Evolutionary conservation across 108 stramenopile genomes (phyloP).

Genomic region (Conticribra guillardii): DNA sequence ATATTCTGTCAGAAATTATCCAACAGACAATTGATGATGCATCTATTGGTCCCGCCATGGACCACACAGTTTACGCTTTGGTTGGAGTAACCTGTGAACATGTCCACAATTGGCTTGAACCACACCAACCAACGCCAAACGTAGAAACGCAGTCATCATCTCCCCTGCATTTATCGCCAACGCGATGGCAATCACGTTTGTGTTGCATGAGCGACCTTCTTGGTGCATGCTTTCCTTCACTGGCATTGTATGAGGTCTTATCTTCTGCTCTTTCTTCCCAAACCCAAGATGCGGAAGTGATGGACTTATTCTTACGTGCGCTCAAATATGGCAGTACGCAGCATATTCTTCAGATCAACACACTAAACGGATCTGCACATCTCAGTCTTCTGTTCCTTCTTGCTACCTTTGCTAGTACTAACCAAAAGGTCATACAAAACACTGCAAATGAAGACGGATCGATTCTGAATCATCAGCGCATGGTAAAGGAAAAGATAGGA

Average conservation of each 20-base stretch:
- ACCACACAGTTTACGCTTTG: constrained; percentile 22
- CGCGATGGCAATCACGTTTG: constrained; percentile 26
- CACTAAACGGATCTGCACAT: constrained; percentile 20
- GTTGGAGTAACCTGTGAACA: constrained; percentile 8
- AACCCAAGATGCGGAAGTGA: constrained; percentile 8
- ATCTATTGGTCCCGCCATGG: constrained; percentile 16
- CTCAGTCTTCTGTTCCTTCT: constrained; percentile 18
- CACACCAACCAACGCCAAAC: too few relatives aligned
- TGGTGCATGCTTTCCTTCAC: constrained; percentile 19
- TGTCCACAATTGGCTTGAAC: constrained; percentile 15
- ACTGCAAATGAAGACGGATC: neutral
- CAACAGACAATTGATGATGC: constrained; percentile 31
- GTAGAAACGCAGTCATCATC: too few relatives aligned
- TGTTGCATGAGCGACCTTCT: constrained; percentile 40
- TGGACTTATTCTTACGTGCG: constrained; percentile 16
- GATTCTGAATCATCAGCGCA: constrained; percentile 1
- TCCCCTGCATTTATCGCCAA: constrained; percentile 1
- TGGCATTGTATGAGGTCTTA: constrained; percentile 2
- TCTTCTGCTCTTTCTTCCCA: constrained; percentile 9
- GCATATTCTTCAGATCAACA: constrained; percentile 2
- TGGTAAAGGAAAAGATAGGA: constrained; percentile 13
- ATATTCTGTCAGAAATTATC: constrained; percentile 39
- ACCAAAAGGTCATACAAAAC: neutral
- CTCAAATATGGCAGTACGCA: neutral
- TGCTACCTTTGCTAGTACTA: constrained; percentile 9